Evolutionary conservation across 345 rosid species (phyloP), one percentile per base, ranked within the genome.

Genomic region (Aethionema arabicum): DNA sequence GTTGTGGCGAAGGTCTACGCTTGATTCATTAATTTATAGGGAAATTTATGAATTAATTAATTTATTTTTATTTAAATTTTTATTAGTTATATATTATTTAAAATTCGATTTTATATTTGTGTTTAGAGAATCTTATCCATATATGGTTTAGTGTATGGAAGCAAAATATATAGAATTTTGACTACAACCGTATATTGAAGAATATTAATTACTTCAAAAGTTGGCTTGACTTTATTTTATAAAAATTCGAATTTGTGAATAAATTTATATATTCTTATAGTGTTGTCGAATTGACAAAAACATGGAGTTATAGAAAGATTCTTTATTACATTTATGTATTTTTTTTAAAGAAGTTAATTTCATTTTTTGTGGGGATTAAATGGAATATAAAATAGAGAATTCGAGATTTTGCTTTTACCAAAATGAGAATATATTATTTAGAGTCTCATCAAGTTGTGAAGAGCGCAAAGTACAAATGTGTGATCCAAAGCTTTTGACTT

Each of bases 161-260:
- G 66, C 44, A 52, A 35, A 16, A 30, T 36, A 30, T n/a, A 55
- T 3, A 49, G 70, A 51, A 70, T 51, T 33, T 70, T 70, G 75
- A 51, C 69, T 15, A 40, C 45, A 16, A 31, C 15, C 30, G 39
- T 54, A n/a, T 50, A 36, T 44, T 57, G 40, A 57, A 57, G 65
- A 42, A 70, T 43, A 42, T 21, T 13, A 13, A 49, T 49, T 7
- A 55, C 29, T 61, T 15, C 14, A 54, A 15, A 56, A 56, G 58
- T 53, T 55, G 56, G 64, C 15, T 36, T 57, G 74, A 70, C 74
- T 6, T 29, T 57, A 6, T 15, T n/a, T 14, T 21, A 52, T 42
- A 16, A 35, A 59, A 54, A 46, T 62, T 47, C 52, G 13, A 46
- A 41, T 12, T 35, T 30, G 41, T 52, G 61, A 60, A 62, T 61